Conservation (phyloP, 139 green algal species). For the Yamagishiella unicocca region DNA sequence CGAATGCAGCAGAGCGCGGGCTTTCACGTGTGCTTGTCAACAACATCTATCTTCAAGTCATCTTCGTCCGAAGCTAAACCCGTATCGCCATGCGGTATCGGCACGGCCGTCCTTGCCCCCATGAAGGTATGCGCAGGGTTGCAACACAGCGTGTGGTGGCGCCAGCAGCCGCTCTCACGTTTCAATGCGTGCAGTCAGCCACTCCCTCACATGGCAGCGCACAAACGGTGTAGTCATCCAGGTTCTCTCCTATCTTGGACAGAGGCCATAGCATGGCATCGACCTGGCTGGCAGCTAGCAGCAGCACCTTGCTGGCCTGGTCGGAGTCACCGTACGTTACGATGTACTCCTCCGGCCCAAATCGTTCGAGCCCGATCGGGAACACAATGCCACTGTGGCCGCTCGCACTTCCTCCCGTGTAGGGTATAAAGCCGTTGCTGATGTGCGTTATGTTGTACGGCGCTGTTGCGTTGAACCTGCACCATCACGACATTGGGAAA, state of each 20-base stretch:
- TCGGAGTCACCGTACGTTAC: slow-evolving; percentile 18
- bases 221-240: slow-evolving; percentile 14
- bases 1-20: too few species aligned
- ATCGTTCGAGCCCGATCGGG: slow-evolving; percentile 23
- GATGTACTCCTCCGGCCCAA: background rate
- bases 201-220: slow-evolving; percentile 9
- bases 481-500: background rate
- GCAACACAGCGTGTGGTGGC: background rate
- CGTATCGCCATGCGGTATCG: background rate
- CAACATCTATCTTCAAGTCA: background rate
- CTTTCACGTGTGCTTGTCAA: background rate
- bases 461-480: slow-evolving; percentile 17
- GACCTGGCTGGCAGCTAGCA: background rate
- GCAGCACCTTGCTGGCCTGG: background rate
- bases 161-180: background rate
- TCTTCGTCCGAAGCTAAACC: background rate
- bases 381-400: slow-evolving; percentile 30
- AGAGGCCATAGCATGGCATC: slow-evolving; percentile 22
- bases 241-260: background rate
- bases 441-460: slow-evolving; percentile 42
- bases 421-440: slow-evolving; percentile 31
- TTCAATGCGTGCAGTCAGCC: background rate
- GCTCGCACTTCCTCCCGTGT: background rate
- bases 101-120: too few species aligned
- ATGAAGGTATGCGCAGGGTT: background rate